Evolutionary conservation across 2,329 filamentous ascomycete genomes (phyloP), one percentile per base, ranked within the genome.

Genomic region (Fusarium secorum): DNA sequence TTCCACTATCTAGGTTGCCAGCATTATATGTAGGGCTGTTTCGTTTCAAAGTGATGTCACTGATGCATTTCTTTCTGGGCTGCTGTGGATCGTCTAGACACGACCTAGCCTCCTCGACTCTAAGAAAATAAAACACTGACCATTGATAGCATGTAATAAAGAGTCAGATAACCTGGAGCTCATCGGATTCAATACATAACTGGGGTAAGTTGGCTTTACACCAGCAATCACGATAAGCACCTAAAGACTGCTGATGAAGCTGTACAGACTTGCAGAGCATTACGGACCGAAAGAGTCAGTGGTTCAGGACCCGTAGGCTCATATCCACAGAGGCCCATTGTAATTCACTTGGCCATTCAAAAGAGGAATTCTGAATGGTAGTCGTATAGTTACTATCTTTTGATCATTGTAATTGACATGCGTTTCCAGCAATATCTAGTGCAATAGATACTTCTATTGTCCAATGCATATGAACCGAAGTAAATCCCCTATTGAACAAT

Each of bases 351-450:
- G 9, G 17, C 10, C 3, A 20, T 4, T 11, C 17, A 2, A 6
- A 35, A 4, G 9, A 20, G 1, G 2, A 26, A 11, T 8, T 2
- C 7, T n/a, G 11, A n/a, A 15, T 20, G 6, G 4, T 4, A 36
- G 13, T 20, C 4, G 18, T 36, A 4, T 36, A n/a, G 9, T 36
- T 36, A 15, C 2, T 51, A 20, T 35, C 30, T 20, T 8, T 1
- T 20, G 3, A 15, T 36, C 13, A 26, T 36, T 26, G 5, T 17
- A 11, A 36, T 24, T 11, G 18, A 1, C 17, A 36, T n/a, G 2
- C 1, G 7, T 26, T 10, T 7, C 6, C 1, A 51, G 6, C 4
- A 15, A 5, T 35, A 11, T 15, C 6, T 15, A 14, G 13, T 20
- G 10, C 22, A 36, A 18, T 14, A 22, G 5, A 22, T 18, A 7